These are phyloP conservation scores for Spiromyces aspiralis DNA, from an alignment of 371 early-diverging fungal genomes.

Conservation along the genomic window DNA sequence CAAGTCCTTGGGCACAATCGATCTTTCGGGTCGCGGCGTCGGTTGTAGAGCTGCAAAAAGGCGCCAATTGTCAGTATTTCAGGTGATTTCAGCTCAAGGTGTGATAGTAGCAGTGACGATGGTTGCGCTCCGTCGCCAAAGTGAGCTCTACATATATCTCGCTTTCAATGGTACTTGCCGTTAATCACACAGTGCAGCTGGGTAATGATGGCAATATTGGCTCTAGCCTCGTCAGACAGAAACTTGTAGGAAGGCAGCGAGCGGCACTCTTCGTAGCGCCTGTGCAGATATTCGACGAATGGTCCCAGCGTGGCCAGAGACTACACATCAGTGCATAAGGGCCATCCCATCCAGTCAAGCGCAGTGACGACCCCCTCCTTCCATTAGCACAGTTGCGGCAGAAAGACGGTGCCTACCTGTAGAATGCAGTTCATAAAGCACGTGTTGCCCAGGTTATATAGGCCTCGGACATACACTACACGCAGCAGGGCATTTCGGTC, in stretches of 20 bases:
- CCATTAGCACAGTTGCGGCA: too few species aligned
- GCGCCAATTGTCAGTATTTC: neutral
- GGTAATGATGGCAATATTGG: neutral
- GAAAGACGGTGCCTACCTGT: conserved; percentile 40
- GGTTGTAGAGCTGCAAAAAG: conserved; percentile 2
- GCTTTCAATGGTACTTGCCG: neutral
- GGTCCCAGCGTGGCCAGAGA: neutral
- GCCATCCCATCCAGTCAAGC: too few species aligned
- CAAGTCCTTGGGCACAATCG: conserved; percentile 14
- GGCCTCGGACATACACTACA: conserved; percentile 33
- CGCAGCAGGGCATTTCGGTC: neutral
- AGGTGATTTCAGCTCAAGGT: neutral
- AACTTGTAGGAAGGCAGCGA: too few species aligned
- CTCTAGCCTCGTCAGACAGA: conserved; percentile 2
- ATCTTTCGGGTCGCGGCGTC: neutral
- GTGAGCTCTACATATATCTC: neutral
- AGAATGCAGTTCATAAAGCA: conserved; percentile 90
- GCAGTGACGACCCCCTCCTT: too few species aligned
- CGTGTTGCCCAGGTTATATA: conserved; percentile 85
- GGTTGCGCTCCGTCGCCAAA: neutral
- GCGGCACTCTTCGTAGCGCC: neutral
- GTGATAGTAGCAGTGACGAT: neutral
- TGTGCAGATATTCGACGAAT: conserved; percentile 2
- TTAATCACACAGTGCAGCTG: too few species aligned
- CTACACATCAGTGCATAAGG: too few species aligned